A percentile compares a stretch with the other conserved stretches of the same genome.
These are phyloP conservation scores for Prunus mume DNA, from an alignment of 306 rosid genomes.

Conservation along the genomic window DNA sequence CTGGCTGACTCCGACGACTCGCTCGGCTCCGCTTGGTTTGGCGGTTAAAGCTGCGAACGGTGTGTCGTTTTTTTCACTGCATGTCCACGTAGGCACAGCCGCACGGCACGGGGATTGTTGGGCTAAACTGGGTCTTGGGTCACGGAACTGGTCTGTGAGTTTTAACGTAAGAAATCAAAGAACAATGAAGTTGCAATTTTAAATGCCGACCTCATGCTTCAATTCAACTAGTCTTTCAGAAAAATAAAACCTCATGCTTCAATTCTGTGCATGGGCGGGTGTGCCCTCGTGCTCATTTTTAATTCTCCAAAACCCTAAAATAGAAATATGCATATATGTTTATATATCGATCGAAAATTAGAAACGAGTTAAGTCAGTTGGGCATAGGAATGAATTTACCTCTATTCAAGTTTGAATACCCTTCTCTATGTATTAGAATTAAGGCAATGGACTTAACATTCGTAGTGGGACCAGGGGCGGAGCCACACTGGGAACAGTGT, in stretches of 20 bases:
- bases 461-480: no score
- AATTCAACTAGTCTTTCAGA: not conserved
- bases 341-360: no score
- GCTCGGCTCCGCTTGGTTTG: not conserved
- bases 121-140: not conserved
- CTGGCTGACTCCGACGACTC: not conserved
- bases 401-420: no score
- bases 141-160: not conserved
- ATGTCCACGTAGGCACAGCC: not conserved
- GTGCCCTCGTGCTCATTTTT: not conserved
- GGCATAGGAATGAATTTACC: no score
- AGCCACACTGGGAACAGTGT: no score
- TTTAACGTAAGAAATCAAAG: not conserved
- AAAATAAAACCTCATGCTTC: not conserved
- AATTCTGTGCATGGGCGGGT: not conserved
- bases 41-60: not conserved
- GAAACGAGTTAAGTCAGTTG: no score
- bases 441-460: no score
- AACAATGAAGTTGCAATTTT: not conserved
- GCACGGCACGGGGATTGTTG: not conserved
- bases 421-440: no score
- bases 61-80: not conserved
- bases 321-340: no score
- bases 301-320: not conserved
- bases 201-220: constrained; percentile 12